Evolutionary conservation across 306 rosid species (phyloP), one percentile per base, ranked within the genome.

Genomic region (Mimosa bimucronata): DNA sequence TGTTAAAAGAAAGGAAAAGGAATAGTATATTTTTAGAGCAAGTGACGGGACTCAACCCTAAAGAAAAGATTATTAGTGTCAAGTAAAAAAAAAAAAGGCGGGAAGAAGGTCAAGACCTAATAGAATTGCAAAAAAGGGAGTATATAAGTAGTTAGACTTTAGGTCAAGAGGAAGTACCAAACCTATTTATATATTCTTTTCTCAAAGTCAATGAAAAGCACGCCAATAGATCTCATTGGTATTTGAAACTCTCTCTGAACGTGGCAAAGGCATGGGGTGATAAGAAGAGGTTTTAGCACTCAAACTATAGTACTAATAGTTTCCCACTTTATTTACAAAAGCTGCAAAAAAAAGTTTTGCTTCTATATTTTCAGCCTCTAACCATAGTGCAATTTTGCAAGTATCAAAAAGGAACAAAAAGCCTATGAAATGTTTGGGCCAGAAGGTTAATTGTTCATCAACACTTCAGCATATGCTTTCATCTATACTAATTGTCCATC

Each of bases 301-400:
- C 28, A 0, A 55, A 55, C n/a, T 55, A 8, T 55, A n/a, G 28
- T 55, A 55, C 13, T n/a, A n/a, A n/a, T 19, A 61, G 42, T 74
- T 74, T 25, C 70, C 64, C 45, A n/a, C 15, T 41, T 42, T 42
- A 13, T 15, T 41, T 34, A 69, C 81, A 68, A 67, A 21, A 70
- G 21, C 58, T 30, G 72, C n/a, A 19, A 52, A 48, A 41, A 29
- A 71, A 80, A 14, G 53, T 55, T 66, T 29, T 9, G 67, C 55
- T 58, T 66, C 52, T 48, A 14, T 37, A 29, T 60, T 78, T 30
- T 25, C 25, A 55, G 80, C 40, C 45, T 78, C 78, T 61, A 61
- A 60, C 53, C 69, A 67, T 46, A 66, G 70, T 64, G 31, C 55
- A 77, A 67, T 29, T 28, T 80, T 57, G 37, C 79, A 69, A 50